Base-by-base conservation (phyloP, 805 yeast genomes). In the Yarrowia sp. region DNA sequence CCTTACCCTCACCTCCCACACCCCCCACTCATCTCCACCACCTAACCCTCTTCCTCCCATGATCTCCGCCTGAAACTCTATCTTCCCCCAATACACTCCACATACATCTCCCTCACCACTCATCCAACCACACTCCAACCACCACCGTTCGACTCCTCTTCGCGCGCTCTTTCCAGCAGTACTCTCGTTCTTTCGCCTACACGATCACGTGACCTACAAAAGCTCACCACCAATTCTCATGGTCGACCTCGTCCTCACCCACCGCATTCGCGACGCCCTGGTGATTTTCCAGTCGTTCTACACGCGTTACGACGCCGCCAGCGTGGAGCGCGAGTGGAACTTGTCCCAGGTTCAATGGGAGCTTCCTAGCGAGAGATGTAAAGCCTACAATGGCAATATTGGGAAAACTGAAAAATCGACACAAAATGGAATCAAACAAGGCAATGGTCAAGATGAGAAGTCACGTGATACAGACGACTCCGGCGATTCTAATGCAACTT, bases 201-300 rank as follows among this genome's bases (percentile, higher is more conserved):
- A n/a, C n/a, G n/a, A 22, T 22, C 28, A 22, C 28, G 28, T 22
- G 28, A 22, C 5, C 28, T 22, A 22, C 47, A 43, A 3, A 22
- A 22, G 4, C 33, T 13, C 50, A 7, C 36, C 39, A 32, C 32
- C 8, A 33, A 31, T 22, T 4, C 31, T 11, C 10, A 58, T 58
- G 64, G 64, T 58, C 42, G 51, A 58, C n/a, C 35, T 58, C 43
- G 64, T 58, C 3, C 35, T 58, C 4, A 58, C 64, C 22, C 64
- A 58, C 35, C 64, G 64, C 9, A 58, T 58, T 11, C 50, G 64
- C n/a, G 64, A 58, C 51, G 64, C 64, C 6, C 13, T 58, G 2
- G 33, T 58, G 43, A 58, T 58, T 33, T 58, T 58, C 51, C 64
- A 58, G 64, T 43, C 51, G 3, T 44, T 43, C 9, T 43, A 58